A percentile compares a stretch with the other conserved stretches of the same genome.
These are phyloP conservation scores for Paramecium pentaurelia DNA, from an alignment of 73 alveolate species.

Conservation along the genomic window DNA sequence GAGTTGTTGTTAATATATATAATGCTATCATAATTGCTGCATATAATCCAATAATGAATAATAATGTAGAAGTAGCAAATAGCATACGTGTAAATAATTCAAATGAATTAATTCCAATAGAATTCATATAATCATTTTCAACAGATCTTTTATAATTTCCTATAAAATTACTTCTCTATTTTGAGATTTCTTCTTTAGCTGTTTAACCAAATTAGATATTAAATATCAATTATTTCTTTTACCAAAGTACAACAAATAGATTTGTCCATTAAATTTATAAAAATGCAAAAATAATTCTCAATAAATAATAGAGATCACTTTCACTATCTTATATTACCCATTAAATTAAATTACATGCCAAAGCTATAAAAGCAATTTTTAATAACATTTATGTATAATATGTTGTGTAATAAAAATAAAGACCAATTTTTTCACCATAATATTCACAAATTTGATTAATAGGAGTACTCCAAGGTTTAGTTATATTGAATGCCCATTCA, in stretches of 20 bases:
- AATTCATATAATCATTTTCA: not conserved
- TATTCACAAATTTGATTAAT: not conserved
- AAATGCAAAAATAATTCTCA: not conserved
- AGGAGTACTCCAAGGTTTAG: slow-evolving; percentile 9
- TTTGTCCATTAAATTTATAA: slow-evolving; percentile 17
- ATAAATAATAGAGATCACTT: not conserved
- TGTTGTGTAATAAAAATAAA: not conserved
- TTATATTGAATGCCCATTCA: not conserved
- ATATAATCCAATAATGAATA: not conserved
- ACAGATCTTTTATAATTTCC: not conserved
- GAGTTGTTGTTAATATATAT: not conserved
- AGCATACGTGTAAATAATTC: not conserved
- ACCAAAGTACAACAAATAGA: not conserved
- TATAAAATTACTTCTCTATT: not conserved
- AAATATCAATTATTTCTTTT: not conserved
- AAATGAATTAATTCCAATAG: not conserved
- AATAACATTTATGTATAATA: not conserved
- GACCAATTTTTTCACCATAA: slow-evolving; percentile 30
- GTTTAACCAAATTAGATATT: not conserved
- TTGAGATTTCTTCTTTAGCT: not conserved
- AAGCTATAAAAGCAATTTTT: not conserved
- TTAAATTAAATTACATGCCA: not conserved
- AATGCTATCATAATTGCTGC: not conserved
- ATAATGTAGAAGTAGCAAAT: not conserved
- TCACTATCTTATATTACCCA: not conserved